A percentile compares a stretch with the other conserved stretches of the same genome.
Evolutionary conservation across 116 monocot genomes (phyloP).

Genomic region (Zostera marina): DNA sequence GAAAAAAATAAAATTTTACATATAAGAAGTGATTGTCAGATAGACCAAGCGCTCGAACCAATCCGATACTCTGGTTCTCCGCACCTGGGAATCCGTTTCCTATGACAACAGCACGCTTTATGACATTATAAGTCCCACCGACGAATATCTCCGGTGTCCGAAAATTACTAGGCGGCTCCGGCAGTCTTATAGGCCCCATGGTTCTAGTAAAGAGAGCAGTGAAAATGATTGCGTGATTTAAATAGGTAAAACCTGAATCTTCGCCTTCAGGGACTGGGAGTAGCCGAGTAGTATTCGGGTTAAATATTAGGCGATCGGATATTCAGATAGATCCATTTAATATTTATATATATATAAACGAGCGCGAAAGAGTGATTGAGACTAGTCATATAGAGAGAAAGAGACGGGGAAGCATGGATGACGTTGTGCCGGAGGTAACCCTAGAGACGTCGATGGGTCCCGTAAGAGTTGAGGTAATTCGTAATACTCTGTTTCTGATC

Average conservation of each 20-base stretch:
- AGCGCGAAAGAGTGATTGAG: not conserved
- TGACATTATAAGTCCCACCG: constrained; percentile 49
- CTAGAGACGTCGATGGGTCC: constrained; percentile 94
- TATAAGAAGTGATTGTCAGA: constrained; percentile 44
- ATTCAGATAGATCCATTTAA: too few relatives aligned
- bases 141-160: constrained; percentile 92
- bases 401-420: constrained; percentile 54
- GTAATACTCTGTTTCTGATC: not conserved
- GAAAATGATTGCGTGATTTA: too few relatives aligned
- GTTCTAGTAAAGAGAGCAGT: too few relatives aligned
- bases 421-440: constrained; percentile 76
- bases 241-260: too few relatives aligned
- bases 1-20: constrained; percentile 16
- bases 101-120: constrained; percentile 79
- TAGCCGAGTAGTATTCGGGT: too few relatives aligned
- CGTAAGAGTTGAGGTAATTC: constrained; percentile 60
- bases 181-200: constrained; percentile 86
- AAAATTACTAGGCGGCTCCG: constrained; percentile 63
- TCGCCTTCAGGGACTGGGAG: too few relatives aligned
- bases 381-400: too few relatives aligned
- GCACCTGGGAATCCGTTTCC: constrained; percentile 80
- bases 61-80: constrained; percentile 87
- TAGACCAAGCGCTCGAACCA: constrained; percentile 87
- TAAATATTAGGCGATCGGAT: too few relatives aligned
- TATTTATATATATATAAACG: too few relatives aligned